These are phyloP conservation scores for Termitomyces titanicus DNA, from an alignment of 768 basidiomycete genomes.

Conservation along the genomic window DNA sequence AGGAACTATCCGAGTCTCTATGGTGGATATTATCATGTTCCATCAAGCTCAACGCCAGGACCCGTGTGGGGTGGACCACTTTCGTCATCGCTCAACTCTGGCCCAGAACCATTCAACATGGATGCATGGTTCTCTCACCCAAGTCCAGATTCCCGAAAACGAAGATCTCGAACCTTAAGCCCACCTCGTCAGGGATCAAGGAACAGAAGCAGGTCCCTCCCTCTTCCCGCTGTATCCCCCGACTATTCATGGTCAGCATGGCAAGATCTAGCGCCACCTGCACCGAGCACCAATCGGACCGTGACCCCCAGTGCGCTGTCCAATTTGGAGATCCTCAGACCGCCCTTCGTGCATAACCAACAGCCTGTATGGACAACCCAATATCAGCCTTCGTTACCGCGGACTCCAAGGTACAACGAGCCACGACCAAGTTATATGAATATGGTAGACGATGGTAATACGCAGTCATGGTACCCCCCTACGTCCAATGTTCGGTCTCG, in stretches of 20 bases:
- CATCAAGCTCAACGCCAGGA: not conserved
- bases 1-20: not conserved
- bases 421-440: not conserved
- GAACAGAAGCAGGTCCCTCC: not conserved
- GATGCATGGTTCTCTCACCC: not conserved
- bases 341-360: not conserved
- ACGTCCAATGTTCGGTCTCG: not conserved
- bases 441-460: not conserved
- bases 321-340: not conserved
- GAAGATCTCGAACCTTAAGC: not conserved
- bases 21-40: not conserved
- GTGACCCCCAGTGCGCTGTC: constrained; percentile 1
- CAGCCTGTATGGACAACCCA: not conserved
- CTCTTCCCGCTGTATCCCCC: not conserved
- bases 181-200: not conserved
- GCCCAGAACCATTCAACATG: not conserved
- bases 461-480: not conserved
- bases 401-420: not conserved
- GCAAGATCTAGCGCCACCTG: not conserved
- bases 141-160: not conserved
- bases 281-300: not conserved
- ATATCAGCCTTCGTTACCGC: not conserved
- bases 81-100: not conserved
- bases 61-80: not conserved
- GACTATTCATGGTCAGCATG: not conserved